phyloP scores from a whole-genome alignment of 2,329 filamentous ascomycete species.

The Ambrosiella xylebori region DNA sequence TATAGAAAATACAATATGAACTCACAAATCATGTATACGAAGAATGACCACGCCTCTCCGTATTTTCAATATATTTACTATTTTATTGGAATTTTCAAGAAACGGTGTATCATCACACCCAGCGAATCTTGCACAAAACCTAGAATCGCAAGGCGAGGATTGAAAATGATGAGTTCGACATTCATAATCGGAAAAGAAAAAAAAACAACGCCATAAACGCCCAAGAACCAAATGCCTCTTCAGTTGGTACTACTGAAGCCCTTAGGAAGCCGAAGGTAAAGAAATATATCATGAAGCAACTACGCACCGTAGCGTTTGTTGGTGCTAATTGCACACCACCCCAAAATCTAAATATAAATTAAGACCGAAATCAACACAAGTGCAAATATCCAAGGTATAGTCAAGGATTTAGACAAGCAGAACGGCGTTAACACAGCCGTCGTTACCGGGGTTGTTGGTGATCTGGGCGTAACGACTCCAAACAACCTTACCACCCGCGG shows the following conservation, averaged over 20 bases:
- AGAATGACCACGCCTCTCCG: background rate
- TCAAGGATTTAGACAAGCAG: conserved; percentile 18
- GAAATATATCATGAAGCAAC: conserved; percentile 3
- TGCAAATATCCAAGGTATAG: background rate
- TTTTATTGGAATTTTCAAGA: too few species aligned
- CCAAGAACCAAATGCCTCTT: conserved; percentile 7
- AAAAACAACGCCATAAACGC: conserved; percentile 10
- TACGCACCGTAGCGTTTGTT: background rate
- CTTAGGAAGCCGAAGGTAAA: conserved; percentile 1
- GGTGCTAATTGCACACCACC: background rate
- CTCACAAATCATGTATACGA: background rate
- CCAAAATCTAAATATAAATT: background rate
- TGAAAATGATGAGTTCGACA: too few species aligned
- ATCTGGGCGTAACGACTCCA: conserved; percentile 77
- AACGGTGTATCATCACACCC: too few species aligned
- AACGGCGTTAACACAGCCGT: conserved; percentile 28
- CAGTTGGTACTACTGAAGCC: conserved; percentile 1
- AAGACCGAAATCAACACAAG: background rate
- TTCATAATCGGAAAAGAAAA: background rate
- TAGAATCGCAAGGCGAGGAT: too few species aligned
- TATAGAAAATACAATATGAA: too few species aligned
- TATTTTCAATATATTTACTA: background rate
- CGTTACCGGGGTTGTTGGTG: conserved; percentile 33
- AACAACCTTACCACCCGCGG: conserved; percentile 78
- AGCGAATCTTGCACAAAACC: too few species aligned